phyloP scores from a whole-genome alignment of 352 stramenopile genomes.

The Stramenopiles sp. region DNA sequence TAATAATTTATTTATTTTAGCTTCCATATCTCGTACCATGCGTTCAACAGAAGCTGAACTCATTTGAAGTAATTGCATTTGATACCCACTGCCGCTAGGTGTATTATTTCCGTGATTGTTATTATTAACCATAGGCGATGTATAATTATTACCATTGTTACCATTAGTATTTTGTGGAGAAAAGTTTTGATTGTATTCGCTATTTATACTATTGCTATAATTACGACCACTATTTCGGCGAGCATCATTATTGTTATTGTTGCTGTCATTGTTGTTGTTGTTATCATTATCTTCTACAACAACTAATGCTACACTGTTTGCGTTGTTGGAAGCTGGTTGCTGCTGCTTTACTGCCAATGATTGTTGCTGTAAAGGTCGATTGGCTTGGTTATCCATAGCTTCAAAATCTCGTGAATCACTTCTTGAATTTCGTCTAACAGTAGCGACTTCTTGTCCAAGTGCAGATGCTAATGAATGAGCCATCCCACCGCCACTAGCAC shows the following conservation, averaged over 20 bases:
- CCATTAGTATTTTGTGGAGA: no score
- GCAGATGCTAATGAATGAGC: not conserved
- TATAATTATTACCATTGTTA: no score
- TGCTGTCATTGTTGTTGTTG: not conserved
- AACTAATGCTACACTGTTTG: not conserved
- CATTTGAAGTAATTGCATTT: not conserved
- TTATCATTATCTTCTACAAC: not conserved
- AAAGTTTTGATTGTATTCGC: not conserved
- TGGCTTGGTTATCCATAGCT: no score
- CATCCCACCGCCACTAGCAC: not conserved
- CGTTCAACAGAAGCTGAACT: not conserved
- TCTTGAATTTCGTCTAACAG: not conserved
- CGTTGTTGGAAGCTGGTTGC: no score
- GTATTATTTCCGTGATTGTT: no score
- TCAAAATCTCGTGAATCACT: no score
- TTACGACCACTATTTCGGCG: no score
- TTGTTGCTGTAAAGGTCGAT: no score
- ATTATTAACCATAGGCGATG: no score
- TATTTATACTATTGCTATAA: no score
- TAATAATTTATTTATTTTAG: not conserved
- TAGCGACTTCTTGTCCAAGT: not conserved
- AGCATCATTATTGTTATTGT: no score
- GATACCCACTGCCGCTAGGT: not conserved
- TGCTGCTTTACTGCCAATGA: no score
- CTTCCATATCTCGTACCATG: not conserved